phyloP scores from a whole-genome alignment of 192 early-diverging fungal genomes.

The Coemansia sp. region DNA sequence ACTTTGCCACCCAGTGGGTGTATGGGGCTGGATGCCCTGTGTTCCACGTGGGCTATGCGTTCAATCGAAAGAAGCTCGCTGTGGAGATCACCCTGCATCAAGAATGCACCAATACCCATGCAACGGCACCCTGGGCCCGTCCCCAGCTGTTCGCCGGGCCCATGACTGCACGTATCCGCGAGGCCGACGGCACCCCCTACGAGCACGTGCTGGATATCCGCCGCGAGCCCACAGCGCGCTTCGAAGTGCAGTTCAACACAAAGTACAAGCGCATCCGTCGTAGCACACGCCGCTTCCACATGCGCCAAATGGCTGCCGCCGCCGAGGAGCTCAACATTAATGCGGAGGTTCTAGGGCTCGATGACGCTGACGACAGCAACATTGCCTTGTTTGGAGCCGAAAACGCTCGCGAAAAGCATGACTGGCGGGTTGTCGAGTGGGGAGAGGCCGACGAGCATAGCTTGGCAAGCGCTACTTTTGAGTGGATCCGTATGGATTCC shows the following conservation, averaged over 20 bases:
- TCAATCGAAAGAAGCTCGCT: conserved; percentile 95
- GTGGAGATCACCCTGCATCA: conserved; percentile 87
- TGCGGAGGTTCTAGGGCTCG: conserved; percentile 43
- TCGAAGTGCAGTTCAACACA: conserved; percentile 93
- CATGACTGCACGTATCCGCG: conserved; percentile 72
- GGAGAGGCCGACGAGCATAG: conserved; percentile 76
- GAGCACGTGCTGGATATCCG: conserved; percentile 80
- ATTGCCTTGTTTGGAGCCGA: conserved; percentile 58
- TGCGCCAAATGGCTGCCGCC: conserved; percentile 67
- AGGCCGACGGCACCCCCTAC: conserved; percentile 80
- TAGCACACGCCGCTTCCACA: conserved; percentile 70
- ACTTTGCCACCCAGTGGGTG: conserved; percentile 93
- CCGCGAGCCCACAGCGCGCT: conserved; percentile 51
- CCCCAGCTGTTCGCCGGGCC: conserved; percentile 58
- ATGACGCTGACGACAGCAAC: conserved; percentile 50
- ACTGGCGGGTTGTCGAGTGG: conserved; percentile 76
- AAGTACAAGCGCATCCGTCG: conserved; percentile 96
- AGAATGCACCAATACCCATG: conserved; percentile 59
- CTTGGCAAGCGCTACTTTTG: conserved; percentile 65
- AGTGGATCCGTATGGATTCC: conserved; percentile 95
- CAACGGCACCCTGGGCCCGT: conserved; percentile 45
- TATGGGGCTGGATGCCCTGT: conserved; percentile 87
- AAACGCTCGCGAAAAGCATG: conserved; percentile 60
- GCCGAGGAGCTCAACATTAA: conserved; percentile 57
- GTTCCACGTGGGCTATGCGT: conserved; percentile 76